These are phyloP conservation scores for Kurtzmaniella quercitrusa DNA, from an alignment of 1,139 yeast genomes.

Conservation along the genomic window DNA sequence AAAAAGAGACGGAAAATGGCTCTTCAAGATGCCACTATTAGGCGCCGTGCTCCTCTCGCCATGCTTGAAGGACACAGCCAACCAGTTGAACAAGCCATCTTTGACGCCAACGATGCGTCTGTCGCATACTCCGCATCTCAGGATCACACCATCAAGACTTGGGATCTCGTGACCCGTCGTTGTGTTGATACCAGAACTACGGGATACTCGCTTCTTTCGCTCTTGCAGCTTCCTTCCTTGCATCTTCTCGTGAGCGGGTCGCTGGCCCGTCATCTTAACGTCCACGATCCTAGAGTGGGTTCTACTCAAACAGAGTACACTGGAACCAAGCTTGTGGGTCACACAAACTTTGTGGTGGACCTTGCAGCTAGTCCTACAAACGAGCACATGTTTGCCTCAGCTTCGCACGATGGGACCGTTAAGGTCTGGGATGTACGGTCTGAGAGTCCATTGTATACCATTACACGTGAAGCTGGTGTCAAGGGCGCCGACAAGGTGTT, in stretches of 20 bases:
- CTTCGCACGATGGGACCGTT: slow-evolving; percentile 93
- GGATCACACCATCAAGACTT: slow-evolving; percentile 90
- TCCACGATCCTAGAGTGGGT: slow-evolving; percentile 79
- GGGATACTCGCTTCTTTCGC: slow-evolving; percentile 77
- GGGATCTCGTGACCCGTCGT: slow-evolving; percentile 87
- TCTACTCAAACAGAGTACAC: slow-evolving; percentile 36
- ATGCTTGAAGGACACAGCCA: slow-evolving; percentile 76
- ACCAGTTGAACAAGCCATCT: slow-evolving; percentile 82
- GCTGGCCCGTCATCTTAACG: slow-evolving; percentile 89
- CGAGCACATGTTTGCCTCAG: slow-evolving; percentile 79
- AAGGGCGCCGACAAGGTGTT: slow-evolving; percentile 62
- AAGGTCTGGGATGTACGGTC: slow-evolving; percentile 96
- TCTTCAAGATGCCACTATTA: slow-evolving; percentile 67
- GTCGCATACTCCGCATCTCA: slow-evolving; percentile 94
- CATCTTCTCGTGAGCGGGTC: slow-evolving; percentile 87
- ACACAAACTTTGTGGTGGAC: slow-evolving; percentile 83
- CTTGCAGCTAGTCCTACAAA: slow-evolving; percentile 71
- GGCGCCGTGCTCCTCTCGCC: slow-evolving; percentile 78
- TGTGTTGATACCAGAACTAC: slow-evolving; percentile 87
- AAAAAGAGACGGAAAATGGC: slow-evolving; percentile 85
- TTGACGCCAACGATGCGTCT: slow-evolving; percentile 66
- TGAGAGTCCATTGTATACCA: slow-evolving; percentile 79
- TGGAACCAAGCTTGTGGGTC: slow-evolving; percentile 73
- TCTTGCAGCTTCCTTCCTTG: slow-evolving; percentile 61
- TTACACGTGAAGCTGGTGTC: slow-evolving; percentile 58